Conservation (phyloP, 2,329 filamentous ascomycete genomes). For the Botrytis pseudocinerea region DNA sequence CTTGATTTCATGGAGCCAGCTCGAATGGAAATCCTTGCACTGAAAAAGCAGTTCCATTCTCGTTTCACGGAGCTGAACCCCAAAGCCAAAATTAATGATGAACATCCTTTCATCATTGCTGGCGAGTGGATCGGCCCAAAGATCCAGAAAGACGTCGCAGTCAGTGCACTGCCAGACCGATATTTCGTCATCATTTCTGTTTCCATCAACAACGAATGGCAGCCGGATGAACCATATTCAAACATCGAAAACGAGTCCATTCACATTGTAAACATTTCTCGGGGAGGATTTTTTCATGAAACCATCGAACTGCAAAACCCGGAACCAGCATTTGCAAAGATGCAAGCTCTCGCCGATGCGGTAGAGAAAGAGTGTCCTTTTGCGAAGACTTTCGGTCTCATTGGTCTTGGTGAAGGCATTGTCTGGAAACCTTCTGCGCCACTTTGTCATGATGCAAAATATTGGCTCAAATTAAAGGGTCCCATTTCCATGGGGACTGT, state of each 20-base stretch:
- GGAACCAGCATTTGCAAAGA: slow-evolving; percentile 10
- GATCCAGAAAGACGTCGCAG: slow-evolving; percentile 29
- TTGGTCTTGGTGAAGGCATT: slow-evolving; percentile 34
- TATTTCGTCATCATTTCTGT: slow-evolving; percentile 34
- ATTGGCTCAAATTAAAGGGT: slow-evolving; percentile 36
- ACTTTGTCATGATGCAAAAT: slow-evolving; percentile 29
- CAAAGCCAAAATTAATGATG: neutral
- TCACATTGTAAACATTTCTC: slow-evolving; percentile 32
- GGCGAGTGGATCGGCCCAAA: slow-evolving; percentile 35
- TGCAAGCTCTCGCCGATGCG: slow-evolving; percentile 26
- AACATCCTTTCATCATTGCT: slow-evolving; percentile 33
- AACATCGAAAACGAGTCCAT: slow-evolving; percentile 28
- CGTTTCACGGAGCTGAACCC: slow-evolving; percentile 27
- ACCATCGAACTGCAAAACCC: slow-evolving; percentile 18
- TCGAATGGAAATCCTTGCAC: neutral
- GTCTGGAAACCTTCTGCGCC: slow-evolving; percentile 33
- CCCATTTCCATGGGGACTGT: slow-evolving; percentile 7
- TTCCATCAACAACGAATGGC: slow-evolving; percentile 31
- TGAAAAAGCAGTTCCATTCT: slow-evolving; percentile 20
- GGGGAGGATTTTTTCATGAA: slow-evolving; percentile 30
- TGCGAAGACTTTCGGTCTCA: slow-evolving; percentile 29
- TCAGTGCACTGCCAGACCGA: slow-evolving; percentile 26
- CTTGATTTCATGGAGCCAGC: neutral
- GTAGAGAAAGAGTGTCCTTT: slow-evolving; percentile 36
- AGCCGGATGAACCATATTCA: slow-evolving; percentile 27